Percentiles rank a stretch among this genome's conserved stretches.
Conservation (phyloP, 805 yeast species). For the Cyberlindnera suaveolens region DNA sequence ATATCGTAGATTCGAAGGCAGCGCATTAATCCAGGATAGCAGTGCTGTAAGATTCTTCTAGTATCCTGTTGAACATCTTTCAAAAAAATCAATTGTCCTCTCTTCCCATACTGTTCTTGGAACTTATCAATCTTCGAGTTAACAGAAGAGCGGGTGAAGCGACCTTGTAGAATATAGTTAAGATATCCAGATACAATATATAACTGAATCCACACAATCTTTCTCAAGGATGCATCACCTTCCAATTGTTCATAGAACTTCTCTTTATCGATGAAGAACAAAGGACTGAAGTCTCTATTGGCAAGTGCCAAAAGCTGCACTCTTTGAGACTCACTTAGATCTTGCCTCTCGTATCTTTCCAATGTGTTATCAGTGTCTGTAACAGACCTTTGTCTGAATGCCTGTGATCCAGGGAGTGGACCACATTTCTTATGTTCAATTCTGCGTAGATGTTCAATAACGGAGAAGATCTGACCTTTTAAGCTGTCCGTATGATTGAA, state of each 20-base stretch:
- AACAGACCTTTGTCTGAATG: background rate
- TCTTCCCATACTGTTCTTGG: background rate
- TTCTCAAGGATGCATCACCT: conserved; percentile 14
- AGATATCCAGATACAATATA: conserved; percentile 2
- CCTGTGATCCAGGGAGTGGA: background rate
- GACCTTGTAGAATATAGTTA: background rate
- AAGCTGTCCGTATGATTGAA: background rate
- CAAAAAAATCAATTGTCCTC: background rate
- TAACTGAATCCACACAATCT: conserved; percentile 9
- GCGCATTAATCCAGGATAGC: background rate
- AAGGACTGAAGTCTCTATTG: conserved; percentile 15
- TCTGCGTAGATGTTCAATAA: background rate
- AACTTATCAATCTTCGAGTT: background rate
- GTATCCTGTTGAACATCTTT: background rate
- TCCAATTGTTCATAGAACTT: conserved; percentile 15
- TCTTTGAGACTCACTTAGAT: conserved; percentile 7
- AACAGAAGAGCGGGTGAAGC: background rate
- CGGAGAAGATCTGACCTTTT: background rate
- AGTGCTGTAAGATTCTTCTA: background rate
- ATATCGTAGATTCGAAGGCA: background rate
- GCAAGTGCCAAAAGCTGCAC: conserved; percentile 8
- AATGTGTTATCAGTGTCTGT: background rate
- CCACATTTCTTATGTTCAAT: conserved; percentile 1
- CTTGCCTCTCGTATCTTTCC: conserved; percentile 1
- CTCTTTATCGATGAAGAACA: conserved; percentile 9